Evolutionary conservation across 345 rosid genomes (phyloP), one percentile per base, ranked within the genome.

Genomic region (Eutrema japonicum): DNA sequence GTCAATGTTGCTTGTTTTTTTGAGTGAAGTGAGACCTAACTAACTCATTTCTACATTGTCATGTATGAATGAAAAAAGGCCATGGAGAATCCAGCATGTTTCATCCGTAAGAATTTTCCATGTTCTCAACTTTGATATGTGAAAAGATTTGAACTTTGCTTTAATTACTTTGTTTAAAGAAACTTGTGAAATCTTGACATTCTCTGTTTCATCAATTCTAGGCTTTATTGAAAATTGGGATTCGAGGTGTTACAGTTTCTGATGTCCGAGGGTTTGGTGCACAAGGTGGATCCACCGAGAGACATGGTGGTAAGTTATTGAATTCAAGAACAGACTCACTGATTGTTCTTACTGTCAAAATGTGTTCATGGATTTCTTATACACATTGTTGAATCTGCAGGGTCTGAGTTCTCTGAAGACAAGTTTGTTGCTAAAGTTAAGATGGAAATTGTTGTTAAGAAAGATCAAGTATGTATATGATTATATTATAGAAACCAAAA

Each of bases 261-360:
- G 96, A 93, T 82, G 96, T 90, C 73, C 78, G 90, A 73, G 97
- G 97, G 29, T 90, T 89, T 77, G 93, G 97, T 79, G 85, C 93
- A 69, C 92, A 90, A 82, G 97, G 98, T 40, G 93, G 96, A 55
- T 92, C 93, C 45, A 82, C 86, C 1, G 96, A 92, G 83, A 86
- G 93, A 68, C 96, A 86, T 33, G 93, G 89, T 46, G 97, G 96
- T 90, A 77, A 80, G 92, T 73, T 59, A 11, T 67, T 14, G 1
- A 13, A 30, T 56, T 46, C 62, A 48, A 55, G 62, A 35, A 38
- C 16, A 47, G 7, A 14, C 40, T 69, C 27, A 40, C 2, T 38
- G 67, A 40, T 76, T 56, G 49, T 59, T 71, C 26, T 16, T 36
- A 30, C 29, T 12, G 13, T 12, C 63, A 6, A 65, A 35, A 66